phyloP scores from a whole-genome alignment of 257 asterid species.

The Leonotis leonurus region DNA sequence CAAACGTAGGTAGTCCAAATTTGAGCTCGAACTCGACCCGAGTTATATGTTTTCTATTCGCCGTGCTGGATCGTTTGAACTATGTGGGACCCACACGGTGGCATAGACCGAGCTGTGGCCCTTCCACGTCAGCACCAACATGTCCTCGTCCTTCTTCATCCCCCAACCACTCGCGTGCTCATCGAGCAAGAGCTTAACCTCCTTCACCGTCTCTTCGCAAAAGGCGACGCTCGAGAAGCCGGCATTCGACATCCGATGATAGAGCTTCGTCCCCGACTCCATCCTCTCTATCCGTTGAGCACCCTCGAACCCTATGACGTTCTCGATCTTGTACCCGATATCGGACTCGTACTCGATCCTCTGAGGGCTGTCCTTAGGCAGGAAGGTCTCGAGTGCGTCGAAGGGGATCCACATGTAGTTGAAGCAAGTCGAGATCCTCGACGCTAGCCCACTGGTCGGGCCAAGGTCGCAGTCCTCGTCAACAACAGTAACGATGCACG shows the following conservation, averaged over 20 bases:
- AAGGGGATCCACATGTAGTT: conserved; percentile 82
- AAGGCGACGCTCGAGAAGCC: conserved; percentile 46
- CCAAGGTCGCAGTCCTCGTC: conserved; percentile 69
- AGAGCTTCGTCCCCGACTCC: conserved; percentile 36
- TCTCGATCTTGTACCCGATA: conserved; percentile 64
- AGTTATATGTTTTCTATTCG: not conserved
- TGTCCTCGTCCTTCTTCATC: conserved; percentile 72
- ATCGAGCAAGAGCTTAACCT: conserved; percentile 49
- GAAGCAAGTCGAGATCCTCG: conserved; percentile 53
- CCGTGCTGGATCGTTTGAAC: not conserved
- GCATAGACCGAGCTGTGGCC: conserved; percentile 70
- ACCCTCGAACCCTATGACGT: conserved; percentile 58
- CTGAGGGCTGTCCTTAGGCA: conserved; percentile 55
- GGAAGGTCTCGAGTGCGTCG: conserved; percentile 68
- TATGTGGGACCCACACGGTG: conserved; percentile 52
- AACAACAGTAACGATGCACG: conserved; percentile 39
- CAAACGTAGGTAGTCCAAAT: not conserved
- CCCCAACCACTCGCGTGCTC: conserved; percentile 93
- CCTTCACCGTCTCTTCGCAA: conserved; percentile 50
- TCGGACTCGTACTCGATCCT: conserved; percentile 62
- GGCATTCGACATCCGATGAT: conserved; percentile 40
- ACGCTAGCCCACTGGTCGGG: conserved; percentile 22
- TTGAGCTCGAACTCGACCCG: not conserved
- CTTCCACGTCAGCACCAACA: conserved; percentile 71
- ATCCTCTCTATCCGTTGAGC: conserved; percentile 47